Conservation (phyloP, 768 basidiomycete genomes). For the Amanita fuliginea region DNA sequence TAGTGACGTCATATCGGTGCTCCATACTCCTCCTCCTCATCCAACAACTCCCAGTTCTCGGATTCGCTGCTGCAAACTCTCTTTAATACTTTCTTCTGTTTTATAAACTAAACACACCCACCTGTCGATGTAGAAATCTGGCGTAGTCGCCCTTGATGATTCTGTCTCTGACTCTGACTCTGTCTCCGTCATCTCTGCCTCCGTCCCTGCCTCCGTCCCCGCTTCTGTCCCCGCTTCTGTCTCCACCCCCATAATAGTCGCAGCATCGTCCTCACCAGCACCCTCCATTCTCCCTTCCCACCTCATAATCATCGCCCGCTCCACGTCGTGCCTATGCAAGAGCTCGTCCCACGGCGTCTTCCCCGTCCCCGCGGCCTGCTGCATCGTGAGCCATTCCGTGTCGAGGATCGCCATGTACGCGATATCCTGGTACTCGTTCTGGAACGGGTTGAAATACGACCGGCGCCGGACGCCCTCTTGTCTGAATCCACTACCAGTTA, state of each 20-base stretch:
- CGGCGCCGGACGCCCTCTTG: conserved; percentile 56
- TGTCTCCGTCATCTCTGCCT: background rate
- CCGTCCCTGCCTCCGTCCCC: background rate
- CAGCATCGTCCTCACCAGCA: no score
- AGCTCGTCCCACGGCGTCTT: conserved; percentile 52
- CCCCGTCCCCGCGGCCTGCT: conserved; percentile 3
- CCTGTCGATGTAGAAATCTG: conserved; percentile 1
- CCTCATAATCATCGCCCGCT: conserved; percentile 41
- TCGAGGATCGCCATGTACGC: conserved; percentile 51
- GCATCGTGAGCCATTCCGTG: conserved; percentile 41
- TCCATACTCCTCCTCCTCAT: no score
- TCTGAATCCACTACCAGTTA: conserved; percentile 42
- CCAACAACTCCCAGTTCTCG: background rate
- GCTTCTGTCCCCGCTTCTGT: background rate
- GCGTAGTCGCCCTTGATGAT: background rate
- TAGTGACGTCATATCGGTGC: no score
- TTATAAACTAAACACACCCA: background rate
- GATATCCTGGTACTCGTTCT: conserved; percentile 43
- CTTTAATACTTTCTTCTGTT: background rate
- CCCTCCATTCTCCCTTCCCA: conserved; percentile 31
- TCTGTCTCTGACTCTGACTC: background rate
- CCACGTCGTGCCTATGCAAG: conserved; percentile 44
- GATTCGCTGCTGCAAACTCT: background rate
- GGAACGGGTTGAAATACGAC: conserved; percentile 35
- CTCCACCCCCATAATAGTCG: background rate